A percentile compares a stretch with the other conserved stretches of the same genome.
phyloP scores from a whole-genome alignment of 768 basidiomycete species.

The Roridomyces roridus region DNA sequence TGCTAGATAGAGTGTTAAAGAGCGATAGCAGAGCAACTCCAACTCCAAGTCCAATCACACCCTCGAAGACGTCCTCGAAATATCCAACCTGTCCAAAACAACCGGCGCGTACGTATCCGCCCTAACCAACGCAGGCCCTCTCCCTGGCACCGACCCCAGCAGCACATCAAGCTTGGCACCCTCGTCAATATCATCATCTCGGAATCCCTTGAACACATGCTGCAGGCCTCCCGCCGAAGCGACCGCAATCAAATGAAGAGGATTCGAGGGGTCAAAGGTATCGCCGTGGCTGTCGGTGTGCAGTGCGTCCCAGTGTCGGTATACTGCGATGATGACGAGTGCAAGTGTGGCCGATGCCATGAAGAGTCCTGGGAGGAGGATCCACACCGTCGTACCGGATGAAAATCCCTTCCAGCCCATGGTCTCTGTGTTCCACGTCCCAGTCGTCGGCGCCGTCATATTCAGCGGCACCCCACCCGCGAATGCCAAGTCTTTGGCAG shows the following conservation, averaged over 20 bases:
- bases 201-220: neutral
- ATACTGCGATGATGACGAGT: neutral
- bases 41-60: too few relatives aligned
- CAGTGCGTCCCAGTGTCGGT: neutral
- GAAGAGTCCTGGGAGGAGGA: neutral
- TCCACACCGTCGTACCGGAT: neutral
- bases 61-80: too few relatives aligned
- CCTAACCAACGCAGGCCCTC: neutral
- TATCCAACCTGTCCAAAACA: too few relatives aligned
- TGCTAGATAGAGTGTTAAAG: too few relatives aligned
- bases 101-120: neutral
- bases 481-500: neutral
- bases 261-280: slow-evolving; percentile 1
- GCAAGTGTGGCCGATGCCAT: neutral
- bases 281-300: neutral
- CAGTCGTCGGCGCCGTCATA: neutral
- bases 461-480: neutral
- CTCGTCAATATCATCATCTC: neutral
- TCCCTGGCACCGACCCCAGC: neutral
- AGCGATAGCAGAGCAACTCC: too few relatives aligned
- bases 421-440: neutral
- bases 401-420: slow-evolving; percentile 1
- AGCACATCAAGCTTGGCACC: neutral
- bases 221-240: slow-evolving; percentile 1
- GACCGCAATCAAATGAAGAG: slow-evolving; percentile 1